Percentiles rank a stretch among this genome's conserved stretches.
phyloP scores from a whole-genome alignment of 2,329 filamentous ascomycete genomes.

The Raffaelea arxii region DNA sequence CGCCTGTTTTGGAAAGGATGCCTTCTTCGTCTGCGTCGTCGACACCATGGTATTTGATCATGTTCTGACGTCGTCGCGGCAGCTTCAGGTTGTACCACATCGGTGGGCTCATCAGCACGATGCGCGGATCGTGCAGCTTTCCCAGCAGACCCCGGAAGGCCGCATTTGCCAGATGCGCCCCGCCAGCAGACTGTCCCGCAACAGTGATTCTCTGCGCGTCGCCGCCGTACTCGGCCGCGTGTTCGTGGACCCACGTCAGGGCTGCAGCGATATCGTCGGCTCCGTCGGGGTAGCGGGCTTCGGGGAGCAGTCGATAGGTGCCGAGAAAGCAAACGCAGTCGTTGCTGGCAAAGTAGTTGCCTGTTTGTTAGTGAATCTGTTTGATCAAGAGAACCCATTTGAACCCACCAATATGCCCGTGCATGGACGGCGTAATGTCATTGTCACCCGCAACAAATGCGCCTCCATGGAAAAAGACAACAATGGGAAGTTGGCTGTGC shows the following conservation, averaged over 20 bases:
- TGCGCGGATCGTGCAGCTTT: background rate
- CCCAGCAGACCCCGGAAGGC: conserved; percentile 9
- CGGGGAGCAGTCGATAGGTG: conserved; percentile 12
- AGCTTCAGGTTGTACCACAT: conserved; percentile 3
- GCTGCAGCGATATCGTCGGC: conserved; percentile 11
- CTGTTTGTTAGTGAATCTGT: conserved; percentile 11
- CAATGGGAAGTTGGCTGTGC: conserved; percentile 8
- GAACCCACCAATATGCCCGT: background rate
- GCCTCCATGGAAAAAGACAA: conserved; percentile 15
- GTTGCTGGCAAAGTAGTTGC: conserved; percentile 16
- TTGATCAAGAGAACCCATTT: background rate
- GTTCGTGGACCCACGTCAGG: conserved; percentile 11
- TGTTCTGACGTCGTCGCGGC: background rate
- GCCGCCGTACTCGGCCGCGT: conserved; percentile 11
- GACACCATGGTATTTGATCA: background rate
- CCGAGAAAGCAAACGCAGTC: conserved; percentile 16
- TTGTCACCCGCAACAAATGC: conserved; percentile 13
- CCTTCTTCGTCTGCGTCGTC: background rate
- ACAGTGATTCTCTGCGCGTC: conserved; percentile 8
- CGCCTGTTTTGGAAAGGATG: background rate
- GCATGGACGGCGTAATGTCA: conserved; percentile 2
- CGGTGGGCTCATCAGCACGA: conserved; percentile 11
- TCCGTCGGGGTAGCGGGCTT: conserved; percentile 11
- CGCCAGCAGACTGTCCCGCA: conserved; percentile 12
- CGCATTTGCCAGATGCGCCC: conserved; percentile 9